Conservation (phyloP, 805 yeast species). For the Candida krabiensis region DNA sequence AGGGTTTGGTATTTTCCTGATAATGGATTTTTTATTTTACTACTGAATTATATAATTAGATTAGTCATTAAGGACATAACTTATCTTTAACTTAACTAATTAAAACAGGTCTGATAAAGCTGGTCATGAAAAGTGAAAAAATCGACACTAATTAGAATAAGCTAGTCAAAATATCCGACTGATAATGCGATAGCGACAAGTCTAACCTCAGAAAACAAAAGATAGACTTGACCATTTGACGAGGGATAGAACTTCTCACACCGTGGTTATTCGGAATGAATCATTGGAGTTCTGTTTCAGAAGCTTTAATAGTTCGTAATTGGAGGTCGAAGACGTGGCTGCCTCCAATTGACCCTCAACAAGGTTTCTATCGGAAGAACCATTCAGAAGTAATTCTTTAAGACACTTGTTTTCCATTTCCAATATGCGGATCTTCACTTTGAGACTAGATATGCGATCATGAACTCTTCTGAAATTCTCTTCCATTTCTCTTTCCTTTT, state of each 20-base stretch:
- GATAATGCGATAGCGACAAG: too few relatives aligned
- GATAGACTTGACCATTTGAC: too few relatives aligned
- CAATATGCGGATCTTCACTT: conserved; percentile 47
- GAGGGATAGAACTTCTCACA: conserved; percentile 10
- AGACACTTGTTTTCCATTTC: conserved; percentile 64
- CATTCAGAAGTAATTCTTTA: conserved; percentile 40
- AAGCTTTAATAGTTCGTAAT: conserved; percentile 24
- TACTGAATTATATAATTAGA: too few relatives aligned
- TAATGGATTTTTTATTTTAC: too few relatives aligned
- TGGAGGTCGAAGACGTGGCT: conserved; percentile 14
- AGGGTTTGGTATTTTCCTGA: too few relatives aligned
- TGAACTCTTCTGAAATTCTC: conserved; percentile 41
- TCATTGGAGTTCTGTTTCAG: conserved; percentile 22
- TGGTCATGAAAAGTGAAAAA: too few relatives aligned
- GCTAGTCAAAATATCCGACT: too few relatives aligned
- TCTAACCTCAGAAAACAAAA: too few relatives aligned
- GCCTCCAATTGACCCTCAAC: neutral
- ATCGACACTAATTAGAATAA: too few relatives aligned
- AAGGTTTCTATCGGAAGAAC: conserved; percentile 2
- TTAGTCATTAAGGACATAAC: too few relatives aligned
- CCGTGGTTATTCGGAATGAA: conserved; percentile 25
- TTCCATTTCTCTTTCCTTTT: conserved; percentile 61
- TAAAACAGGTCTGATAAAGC: too few relatives aligned
- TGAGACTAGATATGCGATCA: conserved; percentile 45
- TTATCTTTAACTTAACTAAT: too few relatives aligned